Base-by-base conservation (phyloP, 805 yeast species). In the Debaryomyces maramus region DNA sequence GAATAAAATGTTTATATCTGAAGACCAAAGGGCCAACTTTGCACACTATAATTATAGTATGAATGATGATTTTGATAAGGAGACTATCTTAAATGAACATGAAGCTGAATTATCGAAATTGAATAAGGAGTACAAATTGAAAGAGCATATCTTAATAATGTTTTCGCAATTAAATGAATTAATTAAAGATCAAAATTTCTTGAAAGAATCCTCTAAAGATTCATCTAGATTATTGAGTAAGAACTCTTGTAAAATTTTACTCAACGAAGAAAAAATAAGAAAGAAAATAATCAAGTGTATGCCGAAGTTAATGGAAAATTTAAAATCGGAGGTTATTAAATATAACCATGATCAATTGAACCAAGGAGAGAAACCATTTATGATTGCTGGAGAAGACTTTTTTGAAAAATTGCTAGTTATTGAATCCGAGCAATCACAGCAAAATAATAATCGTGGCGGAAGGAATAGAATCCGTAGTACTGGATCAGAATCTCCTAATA, bases 231-330 rank as follows among this genome's bases (percentile, higher is more conserved):
- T 90, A 31, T 60, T 85, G 33, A 78, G 84, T 46, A 78, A 86
- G 53, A 82, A 85, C 51, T 83, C 89, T 2, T 90, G 91, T 47
- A 83, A 81, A 44, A 83, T 90, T 17, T 65, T 91, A 43, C 70
- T 85, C 41, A 77, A 83, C 41, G 99, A 91, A 56, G 97, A 89
- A 56, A 83, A 75, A 53, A 68, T 81, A 28, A 68, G 97, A 40
- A 83, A 83, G 49, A 75, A 76, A 39, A 70, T 90, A 6, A 63
- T 77, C n/a, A 79, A 80, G 53, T 76, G 77, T 48, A 65, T 87
- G 48, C 98, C 98, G 0, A 67, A 70, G 26, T 69, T 85, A 0
- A 62, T 87, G 7, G 60, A 65, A 3, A 75, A 70, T 1, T 60
- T 91, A 34, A 75, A 73, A 44, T 30, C 45, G 1, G 75, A 74